These are phyloP conservation scores for Toxicodendron radicans DNA, from an alignment of 345 rosid genomes.

Conservation along the genomic window DNA sequence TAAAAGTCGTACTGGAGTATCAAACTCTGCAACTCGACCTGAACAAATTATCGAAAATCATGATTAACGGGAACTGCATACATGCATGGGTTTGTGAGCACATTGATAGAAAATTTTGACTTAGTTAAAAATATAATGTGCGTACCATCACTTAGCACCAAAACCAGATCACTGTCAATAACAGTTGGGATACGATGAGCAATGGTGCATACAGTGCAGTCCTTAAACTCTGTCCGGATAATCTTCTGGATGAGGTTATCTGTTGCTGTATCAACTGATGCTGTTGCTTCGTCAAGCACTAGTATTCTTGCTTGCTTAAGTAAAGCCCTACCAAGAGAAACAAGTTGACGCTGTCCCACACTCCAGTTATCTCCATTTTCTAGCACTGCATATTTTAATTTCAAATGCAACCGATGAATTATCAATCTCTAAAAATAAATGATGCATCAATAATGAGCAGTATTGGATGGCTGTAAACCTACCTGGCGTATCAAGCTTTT, in stretches of 20 bases:
- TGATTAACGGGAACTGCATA: neutral
- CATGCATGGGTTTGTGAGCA: neutral
- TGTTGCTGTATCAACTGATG: conserved; percentile 97
- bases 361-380: conserved; percentile 99
- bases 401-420: conserved; percentile 18
- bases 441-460: neutral
- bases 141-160: conserved; percentile 95
- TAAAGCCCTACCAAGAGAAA: conserved; percentile 88
- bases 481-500: conserved; percentile 91
- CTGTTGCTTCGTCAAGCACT: conserved; percentile 98
- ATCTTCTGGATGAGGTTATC: conserved; percentile 97
- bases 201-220: conserved; percentile 95
- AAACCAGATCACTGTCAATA: conserved; percentile 93
- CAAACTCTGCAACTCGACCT: conserved; percentile 95
- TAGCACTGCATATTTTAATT: conserved; percentile 50
- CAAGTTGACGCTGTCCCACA: conserved; percentile 96
- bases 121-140: conserved; percentile 7
- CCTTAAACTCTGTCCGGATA: conserved; percentile 81
- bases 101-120: neutral
- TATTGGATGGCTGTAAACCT: conserved; percentile 45
- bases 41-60: conserved; percentile 23
- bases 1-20: conserved; percentile 70
- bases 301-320: conserved; percentile 90
- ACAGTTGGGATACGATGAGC: conserved; percentile 99
- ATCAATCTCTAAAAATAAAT: neutral